Conservation (phyloP, 768 basidiomycete species). For the Tubosaeta brunneosetosa region DNA sequence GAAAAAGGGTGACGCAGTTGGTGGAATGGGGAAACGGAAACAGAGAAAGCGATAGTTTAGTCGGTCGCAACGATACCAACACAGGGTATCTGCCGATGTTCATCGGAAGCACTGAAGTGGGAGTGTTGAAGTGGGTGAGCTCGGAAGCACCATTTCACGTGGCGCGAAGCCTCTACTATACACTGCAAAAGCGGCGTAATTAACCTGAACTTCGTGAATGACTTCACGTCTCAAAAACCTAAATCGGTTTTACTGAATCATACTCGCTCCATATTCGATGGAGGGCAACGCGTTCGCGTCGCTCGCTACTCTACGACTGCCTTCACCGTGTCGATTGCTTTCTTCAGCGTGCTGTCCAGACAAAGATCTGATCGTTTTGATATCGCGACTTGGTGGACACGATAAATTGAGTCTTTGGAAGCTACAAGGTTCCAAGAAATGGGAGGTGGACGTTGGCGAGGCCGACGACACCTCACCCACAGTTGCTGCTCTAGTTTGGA, state of each 20-base stretch:
- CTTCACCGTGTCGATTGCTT: conserved; percentile 54
- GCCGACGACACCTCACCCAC: conserved; percentile 41
- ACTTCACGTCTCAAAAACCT: conserved; percentile 7
- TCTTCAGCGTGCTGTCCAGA: conserved; percentile 75
- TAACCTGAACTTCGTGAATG: conserved; percentile 13
- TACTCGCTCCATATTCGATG: conserved; percentile 25
- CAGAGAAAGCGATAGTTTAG: conserved; percentile 32
- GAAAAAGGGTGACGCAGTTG: conserved; percentile 55
- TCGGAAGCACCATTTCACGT: conserved; percentile 29
- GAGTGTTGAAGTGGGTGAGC: conserved; percentile 10
- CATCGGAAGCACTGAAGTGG: neutral
- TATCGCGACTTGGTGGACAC: conserved; percentile 61
- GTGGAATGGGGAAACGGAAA: conserved; percentile 48
- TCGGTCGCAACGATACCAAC: neutral
- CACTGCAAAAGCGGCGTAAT: conserved; percentile 20
- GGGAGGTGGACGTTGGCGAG: conserved; percentile 70
- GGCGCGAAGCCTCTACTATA: conserved; percentile 18
- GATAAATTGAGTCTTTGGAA: conserved; percentile 79
- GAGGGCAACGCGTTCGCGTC: conserved; percentile 46
- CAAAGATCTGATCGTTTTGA: conserved; percentile 70
- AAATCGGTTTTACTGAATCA: neutral
- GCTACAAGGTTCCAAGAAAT: conserved; percentile 71
- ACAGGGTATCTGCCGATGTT: neutral
- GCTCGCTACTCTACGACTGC: conserved; percentile 53
- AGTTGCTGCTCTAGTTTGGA: conserved; percentile 68